phyloP scores from a whole-genome alignment of 768 basidiomycete genomes.

The Kwoniella bestiolae region DNA sequence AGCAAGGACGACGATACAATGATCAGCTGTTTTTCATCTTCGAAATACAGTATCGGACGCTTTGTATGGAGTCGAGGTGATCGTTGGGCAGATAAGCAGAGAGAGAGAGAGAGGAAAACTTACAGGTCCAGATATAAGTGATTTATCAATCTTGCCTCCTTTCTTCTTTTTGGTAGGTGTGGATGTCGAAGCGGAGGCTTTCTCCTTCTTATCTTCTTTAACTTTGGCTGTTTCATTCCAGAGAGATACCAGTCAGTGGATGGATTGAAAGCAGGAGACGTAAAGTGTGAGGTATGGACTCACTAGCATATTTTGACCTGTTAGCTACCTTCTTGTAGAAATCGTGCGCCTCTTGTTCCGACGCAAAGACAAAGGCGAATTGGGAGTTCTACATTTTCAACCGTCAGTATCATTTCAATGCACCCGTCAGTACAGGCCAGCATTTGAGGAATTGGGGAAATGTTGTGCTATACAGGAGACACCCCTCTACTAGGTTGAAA shows the following conservation, averaged over 20 bases:
- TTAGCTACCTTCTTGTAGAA: slow-evolving; percentile 82
- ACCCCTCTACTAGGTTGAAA: too few relatives aligned
- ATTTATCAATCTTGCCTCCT: slow-evolving; percentile 85
- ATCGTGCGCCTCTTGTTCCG: slow-evolving; percentile 79
- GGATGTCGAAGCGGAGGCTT: slow-evolving; percentile 26
- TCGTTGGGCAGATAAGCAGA: too few relatives aligned
- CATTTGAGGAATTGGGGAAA: too few relatives aligned
- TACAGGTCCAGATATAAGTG: slow-evolving; percentile 80
- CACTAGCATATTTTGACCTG: slow-evolving; percentile 67
- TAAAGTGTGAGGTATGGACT: slow-evolving; percentile 5
- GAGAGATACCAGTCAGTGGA: too few relatives aligned
- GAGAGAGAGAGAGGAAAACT: slow-evolving; percentile 29
- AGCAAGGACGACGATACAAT: slow-evolving; percentile 6
- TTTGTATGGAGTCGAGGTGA: too few relatives aligned
- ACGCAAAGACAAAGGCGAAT: slow-evolving; percentile 87
- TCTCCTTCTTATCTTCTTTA: slow-evolving; percentile 50
- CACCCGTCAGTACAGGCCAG: neutral
- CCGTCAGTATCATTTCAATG: slow-evolving; percentile 1
- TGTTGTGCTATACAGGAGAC: too few relatives aligned
- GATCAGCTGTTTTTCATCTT: too few relatives aligned
- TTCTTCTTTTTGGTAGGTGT: slow-evolving; percentile 59
- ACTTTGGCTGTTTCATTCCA: slow-evolving; percentile 43
- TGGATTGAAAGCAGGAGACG: too few relatives aligned
- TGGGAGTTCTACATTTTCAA: slow-evolving; percentile 86
- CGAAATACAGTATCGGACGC: too few relatives aligned